These are phyloP conservation scores for Blumeria hordei DNA, from an alignment of 2,329 filamentous ascomycete genomes.

Conservation along the genomic window DNA sequence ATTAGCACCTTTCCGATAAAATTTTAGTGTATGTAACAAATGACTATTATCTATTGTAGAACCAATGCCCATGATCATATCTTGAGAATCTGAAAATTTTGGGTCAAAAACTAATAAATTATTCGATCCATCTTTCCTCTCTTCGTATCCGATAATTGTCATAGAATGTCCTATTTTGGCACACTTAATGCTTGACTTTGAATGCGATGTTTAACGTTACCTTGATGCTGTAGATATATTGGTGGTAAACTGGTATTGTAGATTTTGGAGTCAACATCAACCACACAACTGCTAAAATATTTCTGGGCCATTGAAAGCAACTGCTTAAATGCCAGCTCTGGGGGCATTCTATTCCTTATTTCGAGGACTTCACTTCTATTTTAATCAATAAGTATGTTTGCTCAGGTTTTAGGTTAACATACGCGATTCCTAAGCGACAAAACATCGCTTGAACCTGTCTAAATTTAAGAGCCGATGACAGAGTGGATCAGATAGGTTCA, in stretches of 20 bases:
- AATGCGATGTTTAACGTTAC: constrained; percentile 16
- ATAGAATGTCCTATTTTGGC: constrained; percentile 47
- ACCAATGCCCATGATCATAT: constrained; percentile 33
- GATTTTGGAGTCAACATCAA: constrained; percentile 33
- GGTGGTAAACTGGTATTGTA: constrained; percentile 50
- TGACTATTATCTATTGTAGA: constrained; percentile 21
- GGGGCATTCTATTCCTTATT: constrained; percentile 21
- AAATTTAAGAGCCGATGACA: neutral
- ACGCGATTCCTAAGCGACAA: constrained; percentile 40
- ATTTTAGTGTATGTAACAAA: constrained; percentile 33
- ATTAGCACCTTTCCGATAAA: constrained; percentile 44
- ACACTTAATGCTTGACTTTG: neutral
- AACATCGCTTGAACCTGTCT: constrained; percentile 56
- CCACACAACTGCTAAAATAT: constrained; percentile 43
- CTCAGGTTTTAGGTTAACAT: constrained; percentile 2
- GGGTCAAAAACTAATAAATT: constrained; percentile 78
- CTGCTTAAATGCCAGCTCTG: constrained; percentile 13
- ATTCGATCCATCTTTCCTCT: constrained; percentile 32
- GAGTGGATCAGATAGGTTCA: constrained; percentile 1
- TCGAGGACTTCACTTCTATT: constrained; percentile 36
- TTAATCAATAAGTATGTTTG: constrained; percentile 3
- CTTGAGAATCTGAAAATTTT: constrained; percentile 45
- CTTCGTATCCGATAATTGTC: constrained; percentile 71
- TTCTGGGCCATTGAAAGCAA: constrained; percentile 44
- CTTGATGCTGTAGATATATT: constrained; percentile 72